These are phyloP conservation scores for Themeda triandra DNA, from an alignment of 176 grass and related monocot genomes.

Conservation along the genomic window DNA sequence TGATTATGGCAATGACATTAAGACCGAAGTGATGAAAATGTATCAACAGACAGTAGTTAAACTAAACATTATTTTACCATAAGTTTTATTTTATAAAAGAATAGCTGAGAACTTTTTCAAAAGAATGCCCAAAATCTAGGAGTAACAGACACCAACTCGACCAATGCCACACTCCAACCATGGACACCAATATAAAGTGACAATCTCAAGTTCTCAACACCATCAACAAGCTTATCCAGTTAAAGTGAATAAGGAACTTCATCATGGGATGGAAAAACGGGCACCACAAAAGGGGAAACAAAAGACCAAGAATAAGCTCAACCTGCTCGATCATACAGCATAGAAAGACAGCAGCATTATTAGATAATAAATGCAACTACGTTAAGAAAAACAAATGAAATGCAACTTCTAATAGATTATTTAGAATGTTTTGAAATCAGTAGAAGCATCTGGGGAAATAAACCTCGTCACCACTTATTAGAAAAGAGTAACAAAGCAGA, in stretches of 20 bases:
- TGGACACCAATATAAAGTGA: conserved; percentile 36
- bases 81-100: background rate
- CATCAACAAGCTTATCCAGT: conserved; percentile 75
- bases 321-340: background rate
- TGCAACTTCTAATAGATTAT: background rate
- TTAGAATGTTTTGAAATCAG: background rate
- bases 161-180: conserved; percentile 4
- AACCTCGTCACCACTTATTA: background rate
- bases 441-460: background rate
- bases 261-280: conserved; percentile 11
- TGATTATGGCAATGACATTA: conserved; percentile 38
- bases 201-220: conserved; percentile 39
- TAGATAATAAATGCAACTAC: background rate
- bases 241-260: conserved; percentile 41
- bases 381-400: background rate
- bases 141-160: background rate
- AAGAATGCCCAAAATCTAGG: conserved; percentile 16
- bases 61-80: conserved; percentile 12
- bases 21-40: conserved; percentile 8
- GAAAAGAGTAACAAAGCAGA: background rate
- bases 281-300: conserved; percentile 11
- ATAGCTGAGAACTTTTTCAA: background rate
- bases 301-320: background rate
- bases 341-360: background rate
- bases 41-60: conserved; percentile 1